A percentile compares a stretch with the other conserved stretches of the same genome.
phyloP scores from a whole-genome alignment of 1,284 basidiomycete genomes.

The Laetiporus sulphureus region DNA sequence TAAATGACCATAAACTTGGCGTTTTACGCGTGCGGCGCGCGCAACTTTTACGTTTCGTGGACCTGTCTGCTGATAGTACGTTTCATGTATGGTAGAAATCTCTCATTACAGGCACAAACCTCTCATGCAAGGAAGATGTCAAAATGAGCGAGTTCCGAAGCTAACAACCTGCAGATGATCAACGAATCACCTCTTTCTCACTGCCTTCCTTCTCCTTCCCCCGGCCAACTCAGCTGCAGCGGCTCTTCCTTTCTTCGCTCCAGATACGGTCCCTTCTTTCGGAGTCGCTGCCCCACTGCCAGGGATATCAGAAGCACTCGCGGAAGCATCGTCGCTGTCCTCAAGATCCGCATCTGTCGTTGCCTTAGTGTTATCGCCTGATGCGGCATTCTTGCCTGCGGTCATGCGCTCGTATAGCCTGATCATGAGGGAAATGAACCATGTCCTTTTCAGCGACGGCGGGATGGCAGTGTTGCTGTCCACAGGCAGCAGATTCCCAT shows the following conservation, averaged over 20 bases:
- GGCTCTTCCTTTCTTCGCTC: constrained; percentile 17
- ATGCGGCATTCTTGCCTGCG: constrained; percentile 15
- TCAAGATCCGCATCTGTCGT: constrained; percentile 14
- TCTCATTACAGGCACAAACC: too few species aligned
- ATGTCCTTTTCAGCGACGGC: constrained; percentile 43
- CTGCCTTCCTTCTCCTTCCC: constrained; percentile 51
- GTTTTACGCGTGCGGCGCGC: too few species aligned
- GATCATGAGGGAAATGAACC: constrained; percentile 39
- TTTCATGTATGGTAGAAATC: too few species aligned
- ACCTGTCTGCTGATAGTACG: too few species aligned
- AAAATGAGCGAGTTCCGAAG: too few species aligned
- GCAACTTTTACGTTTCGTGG: too few species aligned
- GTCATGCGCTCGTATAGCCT: constrained; percentile 28
- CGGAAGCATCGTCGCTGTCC: constrained; percentile 29
- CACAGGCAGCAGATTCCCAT: constrained; percentile 48
- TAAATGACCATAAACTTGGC: too few species aligned
- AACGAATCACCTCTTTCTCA: constrained; percentile 31
- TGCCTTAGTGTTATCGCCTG: constrained; percentile 15
- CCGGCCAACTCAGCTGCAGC: constrained; percentile 45
- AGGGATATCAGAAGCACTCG: constrained; percentile 28
- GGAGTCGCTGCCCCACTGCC: constrained; percentile 37
- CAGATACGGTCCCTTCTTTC: constrained; percentile 17
- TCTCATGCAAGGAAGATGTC: too few species aligned
- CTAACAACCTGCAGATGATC: too few species aligned
- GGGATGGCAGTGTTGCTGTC: constrained; percentile 39